Evolutionary conservation across 2,329 filamentous ascomycete species (phyloP).

Genomic region (Phialophora tarda): DNA sequence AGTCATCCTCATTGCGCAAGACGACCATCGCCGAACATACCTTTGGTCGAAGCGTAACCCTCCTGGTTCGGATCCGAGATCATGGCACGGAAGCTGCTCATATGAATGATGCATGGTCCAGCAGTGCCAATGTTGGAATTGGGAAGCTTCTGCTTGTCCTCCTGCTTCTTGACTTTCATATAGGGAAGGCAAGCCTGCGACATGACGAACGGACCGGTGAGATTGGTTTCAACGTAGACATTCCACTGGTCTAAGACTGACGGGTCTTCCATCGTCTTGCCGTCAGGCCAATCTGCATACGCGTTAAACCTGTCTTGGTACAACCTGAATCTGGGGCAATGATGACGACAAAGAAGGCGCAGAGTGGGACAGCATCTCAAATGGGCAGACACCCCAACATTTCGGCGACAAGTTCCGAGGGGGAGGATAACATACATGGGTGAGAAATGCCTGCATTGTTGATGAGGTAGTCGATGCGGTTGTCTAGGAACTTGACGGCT

Average conservation of each 20-base stretch:
- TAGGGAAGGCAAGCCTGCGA: conserved; percentile 56
- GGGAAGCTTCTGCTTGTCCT: conserved; percentile 34
- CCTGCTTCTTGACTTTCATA: conserved; percentile 47
- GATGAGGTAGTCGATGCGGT: conserved; percentile 49
- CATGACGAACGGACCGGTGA: conserved; percentile 55
- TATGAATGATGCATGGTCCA: conserved; percentile 53
- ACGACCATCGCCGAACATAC: conserved; percentile 8
- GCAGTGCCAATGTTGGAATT: conserved; percentile 37
- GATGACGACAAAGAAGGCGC: not conserved
- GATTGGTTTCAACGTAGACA: conserved; percentile 55
- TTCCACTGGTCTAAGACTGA: conserved; percentile 53
- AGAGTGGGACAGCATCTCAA: not conserved
- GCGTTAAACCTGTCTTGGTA: not conserved
- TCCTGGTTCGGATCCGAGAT: conserved; percentile 57
- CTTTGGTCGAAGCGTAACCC: conserved; percentile 54
- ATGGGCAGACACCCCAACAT: not conserved
- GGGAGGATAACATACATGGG: conserved; percentile 28
- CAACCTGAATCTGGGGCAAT: not conserved
- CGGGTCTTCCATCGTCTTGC: conserved; percentile 54
- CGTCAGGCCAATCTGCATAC: conserved; percentile 49
- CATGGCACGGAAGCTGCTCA: conserved; percentile 55
- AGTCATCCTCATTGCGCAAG: not conserved
- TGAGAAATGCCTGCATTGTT: conserved; percentile 49
- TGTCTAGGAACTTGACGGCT: conserved; percentile 47
- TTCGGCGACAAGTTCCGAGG: not conserved